Conservation (phyloP, 352 stramenopile species). For the Thalassiosira gravida region DNA sequence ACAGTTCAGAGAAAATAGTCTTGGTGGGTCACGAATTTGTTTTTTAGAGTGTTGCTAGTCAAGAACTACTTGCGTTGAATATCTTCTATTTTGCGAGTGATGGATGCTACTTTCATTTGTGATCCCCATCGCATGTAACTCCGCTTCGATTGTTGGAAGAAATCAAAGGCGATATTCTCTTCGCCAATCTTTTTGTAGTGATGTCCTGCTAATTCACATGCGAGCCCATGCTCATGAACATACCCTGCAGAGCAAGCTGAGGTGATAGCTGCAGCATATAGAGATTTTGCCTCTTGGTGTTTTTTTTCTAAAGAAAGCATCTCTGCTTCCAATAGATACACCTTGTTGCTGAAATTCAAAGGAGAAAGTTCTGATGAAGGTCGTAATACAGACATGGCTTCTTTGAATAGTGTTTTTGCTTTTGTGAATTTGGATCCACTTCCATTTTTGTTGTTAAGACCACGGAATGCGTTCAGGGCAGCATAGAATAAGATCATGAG, state of each 20-base stretch:
- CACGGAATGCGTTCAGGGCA: conserved; percentile 30
- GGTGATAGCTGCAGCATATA: conserved; percentile 34
- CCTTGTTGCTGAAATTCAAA: conserved; percentile 51
- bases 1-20: no score
- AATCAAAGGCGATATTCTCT: conserved; percentile 1
- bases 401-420: conserved; percentile 16
- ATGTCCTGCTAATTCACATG: conserved; percentile 41
- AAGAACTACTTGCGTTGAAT: no score
- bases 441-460: conserved; percentile 12
- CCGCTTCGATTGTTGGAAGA: conserved; percentile 23
- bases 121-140: conserved; percentile 27
- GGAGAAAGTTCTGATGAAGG: conserved; percentile 16
- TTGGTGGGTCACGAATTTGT: no score
- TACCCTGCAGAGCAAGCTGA: conserved; percentile 34
- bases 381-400: conserved; percentile 14
- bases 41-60: no score
- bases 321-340: conserved; percentile 38
- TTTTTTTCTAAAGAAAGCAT: conserved; percentile 27
- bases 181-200: conserved; percentile 26
- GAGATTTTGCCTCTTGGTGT: conserved; percentile 28
- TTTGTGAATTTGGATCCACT: conserved; percentile 7
- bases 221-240: conserved; percentile 57
- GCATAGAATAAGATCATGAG: conserved; percentile 28
- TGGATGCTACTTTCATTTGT: conserved; percentile 25
- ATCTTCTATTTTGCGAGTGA: no score